Percentiles rank a stretch among this genome's conserved stretches.
Evolutionary conservation across 2,329 filamentous ascomycete species (phyloP).

Genomic region (Claviceps lovelessii): DNA sequence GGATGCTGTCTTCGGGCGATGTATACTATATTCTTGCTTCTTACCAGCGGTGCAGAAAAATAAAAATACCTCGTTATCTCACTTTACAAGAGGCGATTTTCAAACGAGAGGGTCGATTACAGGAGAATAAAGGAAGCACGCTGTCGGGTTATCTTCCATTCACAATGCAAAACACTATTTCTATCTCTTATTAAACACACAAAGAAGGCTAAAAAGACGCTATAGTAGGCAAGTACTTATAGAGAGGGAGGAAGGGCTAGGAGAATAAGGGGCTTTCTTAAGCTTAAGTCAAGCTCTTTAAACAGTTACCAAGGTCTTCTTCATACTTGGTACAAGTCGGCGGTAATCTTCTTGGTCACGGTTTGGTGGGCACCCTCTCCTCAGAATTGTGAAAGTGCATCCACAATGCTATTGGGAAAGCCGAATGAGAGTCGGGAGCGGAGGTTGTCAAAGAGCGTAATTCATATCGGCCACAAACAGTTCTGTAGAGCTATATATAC

Average conservation of each 20-base stretch:
- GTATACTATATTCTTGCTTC: no score
- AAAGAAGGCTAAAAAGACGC: background rate
- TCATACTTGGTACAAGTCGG: background rate
- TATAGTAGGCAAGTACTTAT: background rate
- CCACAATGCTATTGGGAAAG: background rate
- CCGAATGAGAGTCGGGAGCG: background rate
- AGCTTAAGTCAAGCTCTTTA: background rate
- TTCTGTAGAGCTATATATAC: constrained; percentile 8
- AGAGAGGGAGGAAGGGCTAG: no score
- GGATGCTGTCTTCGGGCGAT: no score
- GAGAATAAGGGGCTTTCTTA: background rate
- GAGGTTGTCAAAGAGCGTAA: constrained; percentile 11
- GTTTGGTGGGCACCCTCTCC: background rate
- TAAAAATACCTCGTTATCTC: no score
- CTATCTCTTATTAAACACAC: background rate
- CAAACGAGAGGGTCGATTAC: no score
- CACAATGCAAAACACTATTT: no score
- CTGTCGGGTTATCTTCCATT: no score
- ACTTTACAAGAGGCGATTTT: no score
- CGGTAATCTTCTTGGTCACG: background rate
- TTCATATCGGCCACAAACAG: constrained; percentile 12
- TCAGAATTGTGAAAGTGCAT: background rate
- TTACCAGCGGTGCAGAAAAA: no score
- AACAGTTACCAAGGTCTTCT: background rate
- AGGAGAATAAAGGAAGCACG: no score